These are phyloP conservation scores for Pyrus betulifolia DNA, from an alignment of 306 rosid species.

Conservation along the genomic window DNA sequence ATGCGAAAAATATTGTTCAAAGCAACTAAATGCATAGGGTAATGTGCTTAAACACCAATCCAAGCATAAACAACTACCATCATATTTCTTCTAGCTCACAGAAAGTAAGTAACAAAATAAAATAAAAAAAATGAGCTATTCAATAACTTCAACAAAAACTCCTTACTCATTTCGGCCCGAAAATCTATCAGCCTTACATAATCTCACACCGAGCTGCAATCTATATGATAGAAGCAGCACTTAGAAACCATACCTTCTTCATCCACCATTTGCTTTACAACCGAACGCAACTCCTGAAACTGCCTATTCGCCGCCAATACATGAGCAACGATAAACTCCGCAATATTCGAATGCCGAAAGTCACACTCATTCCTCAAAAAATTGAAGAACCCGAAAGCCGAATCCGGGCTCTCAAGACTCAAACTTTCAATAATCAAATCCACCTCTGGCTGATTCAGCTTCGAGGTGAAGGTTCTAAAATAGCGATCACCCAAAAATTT, in stretches of 20 bases:
- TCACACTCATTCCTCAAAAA: conserved; percentile 22
- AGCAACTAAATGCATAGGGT: background rate
- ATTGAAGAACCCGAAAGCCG: conserved; percentile 34
- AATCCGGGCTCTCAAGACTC: conserved; percentile 27
- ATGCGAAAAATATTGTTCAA: background rate
- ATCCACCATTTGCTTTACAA: conserved; percentile 26
- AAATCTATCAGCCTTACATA: background rate
- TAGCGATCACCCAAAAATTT: conserved; percentile 12
- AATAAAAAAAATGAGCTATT: background rate
- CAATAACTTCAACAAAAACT: background rate
- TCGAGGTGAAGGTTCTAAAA: conserved; percentile 13
- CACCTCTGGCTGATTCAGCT: conserved; percentile 29
- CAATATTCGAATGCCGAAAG: conserved; percentile 37
- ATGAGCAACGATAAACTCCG: conserved; percentile 24
- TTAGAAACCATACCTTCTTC: conserved; percentile 30
- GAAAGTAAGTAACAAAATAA: background rate
- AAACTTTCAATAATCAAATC: conserved; percentile 25
- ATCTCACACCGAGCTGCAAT: background rate
- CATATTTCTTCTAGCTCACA: background rate
- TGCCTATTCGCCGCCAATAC: conserved; percentile 23
- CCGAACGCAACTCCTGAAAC: conserved; percentile 31
- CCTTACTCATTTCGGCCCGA: background rate
- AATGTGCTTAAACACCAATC: background rate
- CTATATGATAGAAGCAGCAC: background rate
- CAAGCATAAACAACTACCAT: background rate